These are phyloP conservation scores for Entomortierella parvispora DNA, from an alignment of 192 early-diverging fungal species.

Conservation along the genomic window DNA sequence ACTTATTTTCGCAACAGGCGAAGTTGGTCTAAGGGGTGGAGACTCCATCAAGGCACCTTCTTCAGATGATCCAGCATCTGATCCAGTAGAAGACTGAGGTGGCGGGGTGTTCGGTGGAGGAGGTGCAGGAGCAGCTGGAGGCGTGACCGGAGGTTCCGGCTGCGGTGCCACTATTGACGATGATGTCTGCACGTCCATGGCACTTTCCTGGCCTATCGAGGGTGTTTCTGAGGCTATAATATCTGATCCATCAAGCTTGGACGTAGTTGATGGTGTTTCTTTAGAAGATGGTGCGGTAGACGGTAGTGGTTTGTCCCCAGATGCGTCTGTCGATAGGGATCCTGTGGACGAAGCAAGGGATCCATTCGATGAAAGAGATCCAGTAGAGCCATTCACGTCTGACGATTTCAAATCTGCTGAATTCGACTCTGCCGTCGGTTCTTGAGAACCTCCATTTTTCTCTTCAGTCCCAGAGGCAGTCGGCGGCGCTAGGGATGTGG, in stretches of 20 bases:
- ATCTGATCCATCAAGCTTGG: too few species aligned
- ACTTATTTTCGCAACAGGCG: slow-evolving; percentile 3
- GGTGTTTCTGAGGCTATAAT: too few species aligned
- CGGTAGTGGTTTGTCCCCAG: not conserved
- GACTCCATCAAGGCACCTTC: not conserved
- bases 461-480: not conserved
- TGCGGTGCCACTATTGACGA: not conserved
- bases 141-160: not conserved
- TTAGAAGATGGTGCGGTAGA: not conserved
- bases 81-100: slow-evolving; percentile 1
- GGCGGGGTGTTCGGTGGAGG: not conserved
- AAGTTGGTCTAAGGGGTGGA: not conserved
- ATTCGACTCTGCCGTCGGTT: not conserved
- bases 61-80: not conserved
- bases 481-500: not conserved
- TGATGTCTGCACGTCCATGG: too few species aligned
- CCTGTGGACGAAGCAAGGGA: not conserved
- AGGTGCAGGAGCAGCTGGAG: not conserved
- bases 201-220: too few species aligned
- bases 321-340: not conserved
- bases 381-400: slow-evolving; percentile 5
- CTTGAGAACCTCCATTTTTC: not conserved
- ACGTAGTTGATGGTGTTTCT: too few species aligned
- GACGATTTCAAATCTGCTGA: not conserved
- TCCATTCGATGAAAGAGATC: slow-evolving; percentile 15